Conservation (phyloP, 2,329 filamentous ascomycete genomes). For the Coniochaeta sp. region DNA sequence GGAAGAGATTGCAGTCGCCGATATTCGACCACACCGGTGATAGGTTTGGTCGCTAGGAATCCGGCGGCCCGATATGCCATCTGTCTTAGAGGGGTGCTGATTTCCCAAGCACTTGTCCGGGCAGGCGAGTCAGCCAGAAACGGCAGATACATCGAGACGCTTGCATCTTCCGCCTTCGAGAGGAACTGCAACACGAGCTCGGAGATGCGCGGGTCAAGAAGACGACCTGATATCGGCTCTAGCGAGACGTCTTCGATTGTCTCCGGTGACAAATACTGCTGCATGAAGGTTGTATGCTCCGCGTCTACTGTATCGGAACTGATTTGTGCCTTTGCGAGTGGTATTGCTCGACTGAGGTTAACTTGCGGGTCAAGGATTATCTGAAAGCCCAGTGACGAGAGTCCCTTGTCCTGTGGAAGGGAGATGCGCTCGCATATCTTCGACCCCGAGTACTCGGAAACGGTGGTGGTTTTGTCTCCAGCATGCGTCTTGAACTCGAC, state of each 20-base stretch:
- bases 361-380: constrained; percentile 18
- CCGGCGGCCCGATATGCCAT: constrained; percentile 29
- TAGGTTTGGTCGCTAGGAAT: constrained; percentile 7
- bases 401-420: constrained; percentile 13
- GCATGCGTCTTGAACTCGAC: constrained; percentile 30
- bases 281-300: constrained; percentile 19
- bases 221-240: not conserved
- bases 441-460: constrained; percentile 13
- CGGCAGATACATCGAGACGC: constrained; percentile 29
- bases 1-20: constrained; percentile 24
- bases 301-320: constrained; percentile 8
- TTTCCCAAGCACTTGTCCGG: constrained; percentile 30
- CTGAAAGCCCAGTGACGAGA: constrained; percentile 24
- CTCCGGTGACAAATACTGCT: constrained; percentile 16
- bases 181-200: constrained; percentile 8
- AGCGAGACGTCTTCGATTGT: constrained; percentile 2
- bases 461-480: constrained; percentile 7
- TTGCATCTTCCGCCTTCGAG: constrained; percentile 5
- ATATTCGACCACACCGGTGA: constrained; percentile 27
- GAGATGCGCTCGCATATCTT: constrained; percentile 18
- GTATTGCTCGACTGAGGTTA: constrained; percentile 14
- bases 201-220: constrained; percentile 21
- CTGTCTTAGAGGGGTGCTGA: constrained; percentile 25
- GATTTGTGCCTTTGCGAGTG: constrained; percentile 12
- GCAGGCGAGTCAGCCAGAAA: constrained; percentile 30